phyloP scores from a whole-genome alignment of 2,329 filamentous ascomycete genomes.

The Colletotrichum noveboracense region DNA sequence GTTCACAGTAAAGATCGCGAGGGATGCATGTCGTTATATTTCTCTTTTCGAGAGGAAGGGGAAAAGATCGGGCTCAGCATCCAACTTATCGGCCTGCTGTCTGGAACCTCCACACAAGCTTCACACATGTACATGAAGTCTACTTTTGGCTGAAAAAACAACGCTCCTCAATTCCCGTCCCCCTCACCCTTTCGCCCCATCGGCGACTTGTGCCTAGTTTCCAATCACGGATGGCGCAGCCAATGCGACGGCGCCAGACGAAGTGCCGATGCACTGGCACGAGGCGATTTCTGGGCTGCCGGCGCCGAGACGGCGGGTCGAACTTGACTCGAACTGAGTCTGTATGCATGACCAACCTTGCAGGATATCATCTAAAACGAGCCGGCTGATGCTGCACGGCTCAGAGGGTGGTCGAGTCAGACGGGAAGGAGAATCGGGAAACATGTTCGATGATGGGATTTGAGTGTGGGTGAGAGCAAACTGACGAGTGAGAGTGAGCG shows the following conservation, averaged over 20 bases:
- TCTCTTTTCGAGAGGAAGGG: background rate
- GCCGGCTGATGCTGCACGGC: background rate
- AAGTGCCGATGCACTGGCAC: conserved; percentile 6
- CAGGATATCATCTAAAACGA: background rate
- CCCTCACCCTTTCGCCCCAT: background rate
- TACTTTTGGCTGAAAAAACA: background rate
- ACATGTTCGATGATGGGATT: background rate
- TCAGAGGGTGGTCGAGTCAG: conserved; percentile 4
- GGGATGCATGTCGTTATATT: conserved; percentile 15
- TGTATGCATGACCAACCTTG: conserved; percentile 11
- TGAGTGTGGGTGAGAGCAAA: background rate
- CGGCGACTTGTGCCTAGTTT: background rate
- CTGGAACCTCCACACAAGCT: background rate
- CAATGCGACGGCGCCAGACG: background rate
- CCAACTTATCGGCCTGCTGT: background rate
- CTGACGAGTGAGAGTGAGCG: background rate
- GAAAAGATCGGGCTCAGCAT: background rate
- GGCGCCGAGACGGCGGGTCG: background rate
- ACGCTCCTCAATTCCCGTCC: background rate
- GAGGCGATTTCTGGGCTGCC: background rate
- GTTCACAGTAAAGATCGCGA: background rate
- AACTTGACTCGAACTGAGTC: background rate
- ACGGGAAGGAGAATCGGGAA: background rate
- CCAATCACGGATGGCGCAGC: background rate
- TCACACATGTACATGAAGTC: background rate